These are phyloP conservation scores for Lathyrus oleraceus DNA, from an alignment of 306 rosid genomes.

Conservation along the genomic window DNA sequence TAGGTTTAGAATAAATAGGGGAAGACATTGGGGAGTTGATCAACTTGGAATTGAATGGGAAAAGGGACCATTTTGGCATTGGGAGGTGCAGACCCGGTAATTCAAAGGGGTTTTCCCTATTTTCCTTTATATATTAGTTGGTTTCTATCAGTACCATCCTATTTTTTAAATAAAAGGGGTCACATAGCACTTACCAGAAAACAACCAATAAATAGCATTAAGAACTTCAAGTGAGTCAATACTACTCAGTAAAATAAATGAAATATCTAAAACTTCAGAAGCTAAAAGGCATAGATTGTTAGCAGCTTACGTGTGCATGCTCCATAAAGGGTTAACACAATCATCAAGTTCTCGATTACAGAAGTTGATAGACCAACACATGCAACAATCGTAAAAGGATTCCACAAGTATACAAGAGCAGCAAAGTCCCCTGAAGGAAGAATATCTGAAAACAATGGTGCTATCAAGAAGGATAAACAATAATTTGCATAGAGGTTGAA, in stretches of 20 bases:
- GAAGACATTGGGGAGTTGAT: too few relatives aligned
- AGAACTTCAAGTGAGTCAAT: conserved; percentile 1
- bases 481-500: conserved; percentile 16
- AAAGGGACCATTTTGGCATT: too few relatives aligned
- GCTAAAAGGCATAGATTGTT: conserved; percentile 2
- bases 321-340: conserved; percentile 53
- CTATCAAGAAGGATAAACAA: conserved; percentile 24
- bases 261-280: conserved; percentile 20
- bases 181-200: conserved; percentile 21
- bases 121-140: too few relatives aligned
- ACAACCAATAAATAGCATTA: conserved; percentile 4
- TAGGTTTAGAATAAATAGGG: too few relatives aligned
- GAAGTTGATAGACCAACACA: conserved; percentile 60
- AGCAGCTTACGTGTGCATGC: conserved; percentile 48
- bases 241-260: conserved; percentile 9
- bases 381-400: conserved; percentile 52
- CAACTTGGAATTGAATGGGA: too few relatives aligned
- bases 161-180: neutral
- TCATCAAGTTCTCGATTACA: conserved; percentile 48
- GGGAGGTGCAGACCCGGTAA: too few relatives aligned
- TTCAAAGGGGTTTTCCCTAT: too few relatives aligned
- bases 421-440: conserved; percentile 52
- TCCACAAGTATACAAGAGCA: conserved; percentile 54
- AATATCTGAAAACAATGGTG: conserved; percentile 40
- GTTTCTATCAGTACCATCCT: too few relatives aligned